Conservation (phyloP, 2,329 filamentous ascomycete genomes). For the Chaetoscypha palmicola region DNA sequence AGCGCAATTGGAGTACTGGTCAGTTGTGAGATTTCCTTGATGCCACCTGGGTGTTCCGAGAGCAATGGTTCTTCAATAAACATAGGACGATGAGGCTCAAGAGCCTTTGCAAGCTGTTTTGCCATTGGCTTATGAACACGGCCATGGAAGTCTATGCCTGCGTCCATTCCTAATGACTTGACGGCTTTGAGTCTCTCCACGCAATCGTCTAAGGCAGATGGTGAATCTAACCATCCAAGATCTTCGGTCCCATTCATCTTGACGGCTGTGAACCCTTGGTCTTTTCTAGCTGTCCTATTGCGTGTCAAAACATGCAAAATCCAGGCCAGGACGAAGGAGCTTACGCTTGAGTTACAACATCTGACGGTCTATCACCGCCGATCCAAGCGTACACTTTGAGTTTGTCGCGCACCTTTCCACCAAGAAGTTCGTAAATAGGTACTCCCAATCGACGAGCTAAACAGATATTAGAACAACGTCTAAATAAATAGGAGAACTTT, state of each 20-base stretch:
- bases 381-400: slow-evolving; percentile 74
- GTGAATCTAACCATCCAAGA: slow-evolving; percentile 69
- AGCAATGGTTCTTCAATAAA: slow-evolving; percentile 72
- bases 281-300: slow-evolving; percentile 47
- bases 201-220: slow-evolving; percentile 52
- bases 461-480: neutral
- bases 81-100: slow-evolving; percentile 63
- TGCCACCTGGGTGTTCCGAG: slow-evolving; percentile 52
- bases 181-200: slow-evolving; percentile 63
- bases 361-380: slow-evolving; percentile 62
- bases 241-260: slow-evolving; percentile 81
- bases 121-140: slow-evolving; percentile 75
- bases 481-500: neutral
- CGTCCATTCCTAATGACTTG: slow-evolving; percentile 63
- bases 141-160: slow-evolving; percentile 71
- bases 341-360: slow-evolving; percentile 57
- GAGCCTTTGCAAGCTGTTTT: slow-evolving; percentile 60
- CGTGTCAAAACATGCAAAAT: too few species aligned
- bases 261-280: slow-evolving; percentile 58
- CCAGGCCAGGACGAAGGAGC: too few species aligned
- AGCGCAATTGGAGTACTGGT: slow-evolving; percentile 62
- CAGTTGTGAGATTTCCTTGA: slow-evolving; percentile 51
- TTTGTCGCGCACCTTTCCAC: slow-evolving; percentile 65
- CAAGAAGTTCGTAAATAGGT: slow-evolving; percentile 66
- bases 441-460: slow-evolving; percentile 52